Evolutionary conservation across 2,329 filamentous ascomycete genomes (phyloP), one percentile per base, ranked within the genome.

Genomic region (Cadophora gregata): DNA sequence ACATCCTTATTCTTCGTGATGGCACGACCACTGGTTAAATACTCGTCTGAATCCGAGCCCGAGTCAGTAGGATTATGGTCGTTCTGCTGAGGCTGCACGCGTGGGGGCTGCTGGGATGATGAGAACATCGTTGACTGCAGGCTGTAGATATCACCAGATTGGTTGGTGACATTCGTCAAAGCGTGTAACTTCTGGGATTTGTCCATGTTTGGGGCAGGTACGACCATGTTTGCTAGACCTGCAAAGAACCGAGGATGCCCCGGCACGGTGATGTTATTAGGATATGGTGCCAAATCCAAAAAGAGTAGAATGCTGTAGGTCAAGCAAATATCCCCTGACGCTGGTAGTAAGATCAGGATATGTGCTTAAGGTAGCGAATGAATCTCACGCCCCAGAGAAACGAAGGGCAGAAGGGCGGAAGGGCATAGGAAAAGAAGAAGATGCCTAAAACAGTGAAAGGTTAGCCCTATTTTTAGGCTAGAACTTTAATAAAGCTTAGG

Each of bases 1-100:
- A 42, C 10, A 58, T 58, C 53, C 9, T 42, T 25, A 36, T 38
- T 27, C 60, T 55, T 48, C 16, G 12, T 38, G 16, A 38, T 47
- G 24, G 42, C 55, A 16, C 42, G 21, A 51, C 47, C 62, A 38
- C 62, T 64, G n/a, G 56, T 64, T 16, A 64, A 8, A n/a, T 73
- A 70, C 42, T 69, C 62, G 9, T 72, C 69, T 5, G 69, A 69
- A 45, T 72, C 71, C 6, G 69, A 71, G 27, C 66, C 68, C 31
- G 70, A 67, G 38, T 72, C 68, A 3, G 65, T 25, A 45, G 65
- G 55, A n/a, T 55, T 25, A n/a, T 66, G 29, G 21, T 60, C 63
- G 16, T 58, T 55, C 51, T n/a, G n/a, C 42, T 31, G 51, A 19
- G 24, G 24, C 27, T 53, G n/a, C 19, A 63, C 24, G 14, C 19